These are phyloP conservation scores for Cercospora nicotianae DNA, from an alignment of 2,329 filamentous ascomycete species.

Conservation along the genomic window DNA sequence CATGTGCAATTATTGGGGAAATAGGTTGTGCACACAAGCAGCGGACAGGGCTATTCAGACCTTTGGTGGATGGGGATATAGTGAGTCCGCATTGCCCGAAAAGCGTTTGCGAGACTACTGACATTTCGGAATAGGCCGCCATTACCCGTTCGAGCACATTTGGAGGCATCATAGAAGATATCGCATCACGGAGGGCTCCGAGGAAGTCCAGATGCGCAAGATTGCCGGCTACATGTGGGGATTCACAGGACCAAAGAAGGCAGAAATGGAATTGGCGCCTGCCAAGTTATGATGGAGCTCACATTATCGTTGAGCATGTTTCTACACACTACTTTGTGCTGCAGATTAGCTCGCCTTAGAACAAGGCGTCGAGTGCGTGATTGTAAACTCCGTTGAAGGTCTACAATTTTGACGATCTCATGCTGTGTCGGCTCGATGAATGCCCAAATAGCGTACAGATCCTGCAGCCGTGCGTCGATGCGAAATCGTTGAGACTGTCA, in stretches of 20 bases:
- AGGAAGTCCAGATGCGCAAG: constrained; percentile 68
- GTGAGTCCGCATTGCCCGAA: constrained; percentile 20
- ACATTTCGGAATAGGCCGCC: constrained; percentile 37
- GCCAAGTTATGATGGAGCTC: constrained; percentile 21
- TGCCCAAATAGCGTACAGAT: too few relatives aligned
- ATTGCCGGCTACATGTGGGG: constrained; percentile 61
- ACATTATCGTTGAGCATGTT: neutral
- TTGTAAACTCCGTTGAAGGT: neutral
- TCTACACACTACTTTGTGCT: neutral
- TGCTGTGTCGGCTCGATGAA: too few relatives aligned
- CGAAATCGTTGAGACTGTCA: neutral
- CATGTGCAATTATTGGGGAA: constrained; percentile 68
- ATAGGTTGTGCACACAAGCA: constrained; percentile 60
- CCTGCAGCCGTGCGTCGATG: neutral
- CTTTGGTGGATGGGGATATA: constrained; percentile 61
- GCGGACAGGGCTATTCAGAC: constrained; percentile 65
- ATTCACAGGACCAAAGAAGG: constrained; percentile 50
- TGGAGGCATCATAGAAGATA: constrained; percentile 65
- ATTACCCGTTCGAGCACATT: constrained; percentile 64
- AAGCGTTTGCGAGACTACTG: neutral
- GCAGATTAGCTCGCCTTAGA: neutral
- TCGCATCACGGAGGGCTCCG: constrained; percentile 63
- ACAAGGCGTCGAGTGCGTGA: neutral
- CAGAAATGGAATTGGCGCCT: constrained; percentile 24
- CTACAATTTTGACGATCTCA: too few relatives aligned